A percentile compares a stretch with the other conserved stretches of the same genome.
These are phyloP conservation scores for Pholiota microspora DNA, from an alignment of 768 basidiomycete species.

Conservation along the genomic window DNA sequence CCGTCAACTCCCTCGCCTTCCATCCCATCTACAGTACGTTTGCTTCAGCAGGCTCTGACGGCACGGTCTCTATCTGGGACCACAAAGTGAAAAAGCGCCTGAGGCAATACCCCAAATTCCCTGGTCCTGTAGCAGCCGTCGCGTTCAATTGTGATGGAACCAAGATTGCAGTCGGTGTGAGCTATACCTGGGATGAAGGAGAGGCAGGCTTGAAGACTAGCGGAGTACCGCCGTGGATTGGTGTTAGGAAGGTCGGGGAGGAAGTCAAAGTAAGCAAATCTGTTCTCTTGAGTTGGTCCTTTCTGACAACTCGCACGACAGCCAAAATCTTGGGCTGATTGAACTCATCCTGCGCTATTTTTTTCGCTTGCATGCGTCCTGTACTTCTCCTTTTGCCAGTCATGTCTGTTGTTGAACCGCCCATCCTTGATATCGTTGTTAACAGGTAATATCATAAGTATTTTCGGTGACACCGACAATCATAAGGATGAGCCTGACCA, in stretches of 20 bases:
- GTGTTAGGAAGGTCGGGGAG: slow-evolving; percentile 64
- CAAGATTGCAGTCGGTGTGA: slow-evolving; percentile 78
- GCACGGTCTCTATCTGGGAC: slow-evolving; percentile 95
- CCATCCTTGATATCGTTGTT: too few species aligned
- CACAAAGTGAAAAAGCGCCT: slow-evolving; percentile 94
- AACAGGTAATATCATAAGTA: too few species aligned
- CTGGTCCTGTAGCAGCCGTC: slow-evolving; percentile 70
- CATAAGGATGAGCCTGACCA: too few species aligned
- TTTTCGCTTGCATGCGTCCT: too few species aligned
- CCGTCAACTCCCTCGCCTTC: slow-evolving; percentile 93
- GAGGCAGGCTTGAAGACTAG: slow-evolving; percentile 68
- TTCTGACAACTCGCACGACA: background rate
- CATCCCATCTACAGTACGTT: slow-evolving; percentile 94
- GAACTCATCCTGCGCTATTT: too few species aligned
- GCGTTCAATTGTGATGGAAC: slow-evolving; percentile 84
- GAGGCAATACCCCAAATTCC: slow-evolving; percentile 83
- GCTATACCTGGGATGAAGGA: slow-evolving; percentile 91
- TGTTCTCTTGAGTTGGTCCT: background rate
- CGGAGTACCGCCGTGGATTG: slow-evolving; percentile 54
- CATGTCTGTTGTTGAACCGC: too few species aligned
- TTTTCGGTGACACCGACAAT: too few species aligned
- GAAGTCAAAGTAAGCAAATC: slow-evolving; percentile 55
- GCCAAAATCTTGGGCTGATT: too few species aligned
- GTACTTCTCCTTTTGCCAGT: too few species aligned
- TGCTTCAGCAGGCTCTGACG: slow-evolving; percentile 93